These are phyloP conservation scores for Blastomyces gilchristii DNA, from an alignment of 2,329 filamentous ascomycete species.

Conservation along the genomic window DNA sequence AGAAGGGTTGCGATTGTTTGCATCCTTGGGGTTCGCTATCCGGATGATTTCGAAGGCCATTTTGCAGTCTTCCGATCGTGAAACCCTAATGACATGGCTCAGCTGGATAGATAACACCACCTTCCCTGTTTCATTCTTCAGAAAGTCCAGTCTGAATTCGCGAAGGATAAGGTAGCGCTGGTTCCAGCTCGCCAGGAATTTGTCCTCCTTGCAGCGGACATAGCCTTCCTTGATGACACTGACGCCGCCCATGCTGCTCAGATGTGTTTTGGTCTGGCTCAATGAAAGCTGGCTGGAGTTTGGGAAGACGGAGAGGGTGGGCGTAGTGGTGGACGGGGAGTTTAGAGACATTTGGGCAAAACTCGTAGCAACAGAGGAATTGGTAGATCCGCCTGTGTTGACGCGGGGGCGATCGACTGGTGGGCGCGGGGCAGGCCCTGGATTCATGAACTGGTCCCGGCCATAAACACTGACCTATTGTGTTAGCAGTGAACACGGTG, in stretches of 20 bases:
- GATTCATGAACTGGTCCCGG: constrained; percentile 79
- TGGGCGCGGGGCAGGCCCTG: constrained; percentile 83
- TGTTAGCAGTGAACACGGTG: neutral
- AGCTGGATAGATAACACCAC: constrained; percentile 75
- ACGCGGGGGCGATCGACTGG: constrained; percentile 75
- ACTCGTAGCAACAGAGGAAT: constrained; percentile 59
- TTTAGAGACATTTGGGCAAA: constrained; percentile 57
- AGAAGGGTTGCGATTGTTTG: constrained; percentile 55
- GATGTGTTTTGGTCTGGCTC: constrained; percentile 47
- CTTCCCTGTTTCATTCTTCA: constrained; percentile 84
- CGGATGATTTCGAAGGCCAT: constrained; percentile 92
- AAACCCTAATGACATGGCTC: constrained; percentile 80
- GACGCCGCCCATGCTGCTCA: constrained; percentile 56
- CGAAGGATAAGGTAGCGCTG: constrained; percentile 85
- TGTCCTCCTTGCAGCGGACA: constrained; percentile 65
- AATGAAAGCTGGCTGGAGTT: constrained; percentile 66
- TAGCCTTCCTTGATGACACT: constrained; percentile 59
- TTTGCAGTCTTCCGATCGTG: constrained; percentile 79
- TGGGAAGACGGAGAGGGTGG: constrained; percentile 53
- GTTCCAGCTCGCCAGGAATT: constrained; percentile 69
- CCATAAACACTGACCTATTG: constrained; percentile 45
- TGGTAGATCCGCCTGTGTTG: constrained; percentile 62
- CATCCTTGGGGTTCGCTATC: constrained; percentile 49
- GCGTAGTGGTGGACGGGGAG: constrained; percentile 54
- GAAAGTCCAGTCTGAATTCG: constrained; percentile 86